Percentiles rank a stretch among this genome's conserved stretches.
These are phyloP conservation scores for Teunomyces tritomae DNA, from an alignment of 805 yeast species.

Conservation along the genomic window DNA sequence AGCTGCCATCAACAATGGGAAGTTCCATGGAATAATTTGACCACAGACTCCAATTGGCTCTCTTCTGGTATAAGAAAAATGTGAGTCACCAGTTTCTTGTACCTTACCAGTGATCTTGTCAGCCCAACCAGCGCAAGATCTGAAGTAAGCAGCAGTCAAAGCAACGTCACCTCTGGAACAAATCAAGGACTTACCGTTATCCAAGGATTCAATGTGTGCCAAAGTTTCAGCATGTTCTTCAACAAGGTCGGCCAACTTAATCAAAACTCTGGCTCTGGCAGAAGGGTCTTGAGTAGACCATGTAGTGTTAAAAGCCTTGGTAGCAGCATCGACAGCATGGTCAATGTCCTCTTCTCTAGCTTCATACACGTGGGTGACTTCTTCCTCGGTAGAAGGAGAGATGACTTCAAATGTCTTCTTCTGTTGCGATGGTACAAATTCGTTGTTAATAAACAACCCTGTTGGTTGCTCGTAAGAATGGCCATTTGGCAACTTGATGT, in stretches of 20 bases:
- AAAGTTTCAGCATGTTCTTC: constrained; percentile 70
- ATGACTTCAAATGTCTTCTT: constrained; percentile 60
- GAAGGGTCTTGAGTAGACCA: constrained; percentile 75
- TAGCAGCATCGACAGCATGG: constrained; percentile 82
- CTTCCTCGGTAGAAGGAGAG: constrained; percentile 71
- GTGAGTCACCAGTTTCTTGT: constrained; percentile 70
- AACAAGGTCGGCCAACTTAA: constrained; percentile 73
- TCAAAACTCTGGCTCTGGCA: constrained; percentile 59
- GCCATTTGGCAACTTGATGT: constrained; percentile 70
- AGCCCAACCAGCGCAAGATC: constrained; percentile 89
- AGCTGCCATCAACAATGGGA: constrained; percentile 89
- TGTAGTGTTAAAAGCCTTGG: constrained; percentile 61
- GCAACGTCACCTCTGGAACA: constrained; percentile 76
- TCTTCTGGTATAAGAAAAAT: constrained; percentile 75
- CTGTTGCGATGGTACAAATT: constrained; percentile 60
- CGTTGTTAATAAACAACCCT: constrained; percentile 86
- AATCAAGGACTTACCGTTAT: constrained; percentile 80
- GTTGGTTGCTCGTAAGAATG: constrained; percentile 72
- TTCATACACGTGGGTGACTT: constrained; percentile 65
- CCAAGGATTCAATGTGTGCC: constrained; percentile 80
- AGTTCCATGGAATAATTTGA: constrained; percentile 96
- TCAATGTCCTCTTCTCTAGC: constrained; percentile 80
- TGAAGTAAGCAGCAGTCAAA: constrained; percentile 63
- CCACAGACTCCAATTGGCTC: constrained; percentile 96
- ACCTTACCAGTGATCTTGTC: constrained; percentile 79